Percentiles rank a stretch among this genome's conserved stretches.
Evolutionary conservation across 2,329 filamentous ascomycete species (phyloP).

Genomic region (Sordariomycetes sp.): DNA sequence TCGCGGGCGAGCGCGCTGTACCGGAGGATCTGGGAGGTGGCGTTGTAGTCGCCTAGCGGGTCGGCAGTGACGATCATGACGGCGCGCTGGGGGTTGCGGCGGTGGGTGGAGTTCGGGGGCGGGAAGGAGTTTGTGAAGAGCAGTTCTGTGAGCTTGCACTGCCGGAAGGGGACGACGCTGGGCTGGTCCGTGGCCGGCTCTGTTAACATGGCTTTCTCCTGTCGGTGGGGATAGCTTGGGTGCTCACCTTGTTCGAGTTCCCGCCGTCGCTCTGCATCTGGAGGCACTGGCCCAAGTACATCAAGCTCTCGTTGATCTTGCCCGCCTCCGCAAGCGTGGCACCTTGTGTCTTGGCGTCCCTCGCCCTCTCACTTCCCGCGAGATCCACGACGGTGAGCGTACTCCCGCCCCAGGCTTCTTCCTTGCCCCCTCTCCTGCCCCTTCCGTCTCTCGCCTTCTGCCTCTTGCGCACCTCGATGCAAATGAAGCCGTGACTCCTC

Average conservation of each 20-base stretch:
- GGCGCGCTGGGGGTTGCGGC: constrained; percentile 66
- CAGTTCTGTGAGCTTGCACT: constrained; percentile 76
- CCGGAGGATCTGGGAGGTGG: constrained; percentile 87
- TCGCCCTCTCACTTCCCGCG: constrained; percentile 83
- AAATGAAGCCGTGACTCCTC: constrained; percentile 91
- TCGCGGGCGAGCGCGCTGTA: constrained; percentile 90
- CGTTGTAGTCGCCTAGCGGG: constrained; percentile 86
- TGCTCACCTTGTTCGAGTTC: constrained; percentile 54
- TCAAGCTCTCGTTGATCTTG: constrained; percentile 96
- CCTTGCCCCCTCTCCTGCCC: background rate
- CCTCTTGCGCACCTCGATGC: constrained; percentile 84
- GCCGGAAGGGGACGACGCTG: constrained; percentile 63
- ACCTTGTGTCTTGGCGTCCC: constrained; percentile 87
- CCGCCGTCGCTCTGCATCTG: constrained; percentile 83
- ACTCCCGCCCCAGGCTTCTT: constrained; percentile 52
- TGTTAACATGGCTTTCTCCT: background rate
- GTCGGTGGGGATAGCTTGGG: background rate
- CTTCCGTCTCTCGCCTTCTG: constrained; percentile 7
- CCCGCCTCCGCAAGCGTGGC: constrained; percentile 88
- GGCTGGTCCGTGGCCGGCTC: constrained; percentile 29
- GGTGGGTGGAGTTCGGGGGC: constrained; percentile 33
- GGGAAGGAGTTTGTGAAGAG: constrained; percentile 83
- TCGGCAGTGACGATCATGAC: constrained; percentile 97
- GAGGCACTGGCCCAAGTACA: constrained; percentile 95
- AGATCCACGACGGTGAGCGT: constrained; percentile 82